phyloP scores from a whole-genome alignment of 2,329 filamentous ascomycete genomes.

The Mariannaea elegans region DNA sequence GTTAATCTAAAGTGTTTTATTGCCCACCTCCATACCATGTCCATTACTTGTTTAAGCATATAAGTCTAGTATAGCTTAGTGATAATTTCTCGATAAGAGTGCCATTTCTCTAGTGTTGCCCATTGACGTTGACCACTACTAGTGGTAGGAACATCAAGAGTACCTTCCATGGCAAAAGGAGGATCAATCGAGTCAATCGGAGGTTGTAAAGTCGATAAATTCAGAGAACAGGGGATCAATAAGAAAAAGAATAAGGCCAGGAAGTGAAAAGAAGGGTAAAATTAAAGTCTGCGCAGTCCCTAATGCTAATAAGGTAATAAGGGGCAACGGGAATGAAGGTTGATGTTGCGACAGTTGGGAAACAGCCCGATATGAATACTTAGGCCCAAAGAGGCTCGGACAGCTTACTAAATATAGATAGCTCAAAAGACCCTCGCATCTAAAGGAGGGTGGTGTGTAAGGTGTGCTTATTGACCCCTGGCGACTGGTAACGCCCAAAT shows the following conservation, averaged over 20 bases:
- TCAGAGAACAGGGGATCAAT: background rate
- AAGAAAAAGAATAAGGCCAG: background rate
- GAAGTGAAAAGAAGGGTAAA: background rate
- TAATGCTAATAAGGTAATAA: background rate
- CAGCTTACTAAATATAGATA: background rate
- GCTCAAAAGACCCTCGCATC: background rate
- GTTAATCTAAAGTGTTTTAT: no score
- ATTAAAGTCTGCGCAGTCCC: background rate
- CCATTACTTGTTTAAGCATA: background rate
- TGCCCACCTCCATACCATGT: no score
- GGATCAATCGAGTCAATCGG: background rate
- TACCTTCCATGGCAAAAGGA: background rate
- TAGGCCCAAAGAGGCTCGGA: background rate
- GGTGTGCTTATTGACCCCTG: background rate
- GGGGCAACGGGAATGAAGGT: background rate
- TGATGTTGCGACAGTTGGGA: background rate
- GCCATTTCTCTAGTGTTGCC: background rate
- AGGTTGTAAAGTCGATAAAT: background rate
- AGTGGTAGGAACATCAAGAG: background rate
- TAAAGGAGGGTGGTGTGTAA: background rate
- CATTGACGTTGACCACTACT: background rate
- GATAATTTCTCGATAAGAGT: background rate
- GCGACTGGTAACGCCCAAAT: background rate
- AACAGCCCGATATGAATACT: background rate
- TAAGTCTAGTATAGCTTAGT: background rate